Base-by-base conservation (phyloP, 257 asterid species). In the Primulina tabacum region DNA sequence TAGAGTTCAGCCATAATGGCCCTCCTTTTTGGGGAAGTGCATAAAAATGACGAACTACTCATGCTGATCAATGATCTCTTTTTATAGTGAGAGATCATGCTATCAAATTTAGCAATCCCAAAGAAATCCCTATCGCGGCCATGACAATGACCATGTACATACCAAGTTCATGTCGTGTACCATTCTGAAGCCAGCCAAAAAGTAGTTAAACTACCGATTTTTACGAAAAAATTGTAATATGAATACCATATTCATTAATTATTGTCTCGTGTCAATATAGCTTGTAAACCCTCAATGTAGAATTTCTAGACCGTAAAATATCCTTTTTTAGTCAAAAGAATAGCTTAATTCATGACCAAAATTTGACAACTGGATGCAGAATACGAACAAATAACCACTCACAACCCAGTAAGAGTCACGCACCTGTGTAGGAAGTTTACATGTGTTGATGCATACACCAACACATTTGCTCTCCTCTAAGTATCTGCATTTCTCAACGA, bases 391-490 rank as follows among this genome's bases (percentile, higher is more conserved):
- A 26, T 30, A 32, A 60, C 57, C 18, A 28, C 17, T 35, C 30
- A 21, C 38, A 61, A 66, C 29, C 32, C 20, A 60, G 56, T 56
- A 73, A 53, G n/a, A 29, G 21, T 33, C 40, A 72, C 83, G 16
- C 67, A 88, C 97, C 95, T 89, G 96, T 28, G 97, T 92, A 20
- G 97, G 97, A 62, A 89, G 95, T 81, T 92, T 89, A 69, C 97
- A 91, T 26, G 97, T 91, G 73, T 89, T 89, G 62, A 87, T 78
- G 65, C 97, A 89, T 50, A 87, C 85, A 64, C 97, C 96, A 33
- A 86, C 92, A 58, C 97, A 91, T 81, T 89, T 91, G 90, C 97
- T 91, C 80, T 87, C 93, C 78, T 89, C 95, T 80, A 91, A 85
- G 77, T 91, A 91, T 84, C 89, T 91, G 88, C 97, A 92, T 76